Evolutionary conservation across 2,329 filamentous ascomycete species (phyloP).

Genomic region (Colletotrichum cordylinicola): DNA sequence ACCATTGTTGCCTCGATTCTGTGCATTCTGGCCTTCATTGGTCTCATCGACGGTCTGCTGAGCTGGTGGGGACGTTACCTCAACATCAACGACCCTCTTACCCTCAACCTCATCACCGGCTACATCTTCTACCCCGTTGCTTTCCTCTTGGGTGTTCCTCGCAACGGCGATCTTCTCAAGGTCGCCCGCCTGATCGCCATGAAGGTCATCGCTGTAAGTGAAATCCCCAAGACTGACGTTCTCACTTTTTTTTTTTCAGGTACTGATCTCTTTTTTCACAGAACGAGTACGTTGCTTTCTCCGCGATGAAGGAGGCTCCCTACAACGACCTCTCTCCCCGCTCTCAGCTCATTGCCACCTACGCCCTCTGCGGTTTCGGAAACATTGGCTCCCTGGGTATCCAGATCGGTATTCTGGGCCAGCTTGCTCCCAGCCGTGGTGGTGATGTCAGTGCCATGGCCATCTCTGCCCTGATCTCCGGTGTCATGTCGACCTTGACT

Average conservation of each 20-base stretch:
- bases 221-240: background rate
- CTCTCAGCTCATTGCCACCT: constrained; percentile 82
- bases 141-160: constrained; percentile 81
- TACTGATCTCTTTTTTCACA: constrained; percentile 21
- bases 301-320: constrained; percentile 51
- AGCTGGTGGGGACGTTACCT: constrained; percentile 86
- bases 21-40: constrained; percentile 81
- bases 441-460: constrained; percentile 80
- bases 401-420: constrained; percentile 86
- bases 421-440: constrained; percentile 76
- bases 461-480: constrained; percentile 77
- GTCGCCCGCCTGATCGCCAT: constrained; percentile 82
- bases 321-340: constrained; percentile 70
- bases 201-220: constrained; percentile 76
- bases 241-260: constrained; percentile 26
- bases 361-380: constrained; percentile 83
- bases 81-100: constrained; percentile 74
- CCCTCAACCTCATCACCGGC: constrained; percentile 76
- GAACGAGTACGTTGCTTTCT: constrained; percentile 84
- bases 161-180: constrained; percentile 68
- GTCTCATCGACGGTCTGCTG: constrained; percentile 75
- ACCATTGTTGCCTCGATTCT: constrained; percentile 83
- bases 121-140: constrained; percentile 81
- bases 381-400: constrained; percentile 89
- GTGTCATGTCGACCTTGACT: constrained; percentile 79